A percentile compares a stretch with the other conserved stretches of the same genome.
These are phyloP conservation scores for Gossypium longicalyx DNA, from an alignment of 345 rosid species.

Conservation along the genomic window DNA sequence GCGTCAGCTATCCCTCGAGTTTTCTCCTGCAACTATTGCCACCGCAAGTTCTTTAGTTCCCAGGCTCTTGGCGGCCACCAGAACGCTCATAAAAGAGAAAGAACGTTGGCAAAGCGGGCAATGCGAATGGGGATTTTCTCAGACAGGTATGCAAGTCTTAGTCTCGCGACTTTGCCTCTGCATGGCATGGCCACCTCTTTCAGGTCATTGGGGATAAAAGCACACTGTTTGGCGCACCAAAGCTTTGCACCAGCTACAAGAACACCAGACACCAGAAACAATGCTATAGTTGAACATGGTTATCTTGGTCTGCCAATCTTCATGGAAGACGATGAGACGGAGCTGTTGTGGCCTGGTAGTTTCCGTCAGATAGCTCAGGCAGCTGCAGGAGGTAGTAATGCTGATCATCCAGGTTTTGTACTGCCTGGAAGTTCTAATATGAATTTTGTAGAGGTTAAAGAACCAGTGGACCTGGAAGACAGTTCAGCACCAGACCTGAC, in stretches of 20 bases:
- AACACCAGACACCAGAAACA: slow-evolving; percentile 41
- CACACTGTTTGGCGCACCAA: slow-evolving; percentile 53
- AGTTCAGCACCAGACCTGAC: slow-evolving; percentile 56
- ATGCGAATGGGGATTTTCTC: slow-evolving; percentile 65
- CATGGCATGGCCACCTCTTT: slow-evolving; percentile 41
- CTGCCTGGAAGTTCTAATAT: slow-evolving; percentile 28
- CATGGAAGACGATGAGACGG: slow-evolving; percentile 55
- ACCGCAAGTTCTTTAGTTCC: slow-evolving; percentile 70
- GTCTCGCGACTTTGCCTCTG: slow-evolving; percentile 54
- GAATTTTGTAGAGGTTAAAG: slow-evolving; percentile 34
- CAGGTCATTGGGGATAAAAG: slow-evolving; percentile 55
- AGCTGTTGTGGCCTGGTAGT: slow-evolving; percentile 74
- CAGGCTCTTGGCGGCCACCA: slow-evolving; percentile 94
- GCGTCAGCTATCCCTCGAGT: slow-evolving; percentile 38
- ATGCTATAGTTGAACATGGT: slow-evolving; percentile 45
- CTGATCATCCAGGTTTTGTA: slow-evolving; percentile 26
- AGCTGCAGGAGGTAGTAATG: slow-evolving; percentile 13
- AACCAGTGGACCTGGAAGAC: slow-evolving; percentile 33
- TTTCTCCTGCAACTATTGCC: slow-evolving; percentile 80
- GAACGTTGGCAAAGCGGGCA: slow-evolving; percentile 70
- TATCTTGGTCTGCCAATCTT: slow-evolving; percentile 43
- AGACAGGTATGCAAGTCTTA: slow-evolving; percentile 39
- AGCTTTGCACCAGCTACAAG: slow-evolving; percentile 26
- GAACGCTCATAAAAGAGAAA: slow-evolving; percentile 78
- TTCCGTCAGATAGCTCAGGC: slow-evolving; percentile 41